Percentiles rank a stretch among this genome's conserved stretches.
phyloP scores from a whole-genome alignment of 148 eudicot genomes.

The Bassia scoparia region DNA sequence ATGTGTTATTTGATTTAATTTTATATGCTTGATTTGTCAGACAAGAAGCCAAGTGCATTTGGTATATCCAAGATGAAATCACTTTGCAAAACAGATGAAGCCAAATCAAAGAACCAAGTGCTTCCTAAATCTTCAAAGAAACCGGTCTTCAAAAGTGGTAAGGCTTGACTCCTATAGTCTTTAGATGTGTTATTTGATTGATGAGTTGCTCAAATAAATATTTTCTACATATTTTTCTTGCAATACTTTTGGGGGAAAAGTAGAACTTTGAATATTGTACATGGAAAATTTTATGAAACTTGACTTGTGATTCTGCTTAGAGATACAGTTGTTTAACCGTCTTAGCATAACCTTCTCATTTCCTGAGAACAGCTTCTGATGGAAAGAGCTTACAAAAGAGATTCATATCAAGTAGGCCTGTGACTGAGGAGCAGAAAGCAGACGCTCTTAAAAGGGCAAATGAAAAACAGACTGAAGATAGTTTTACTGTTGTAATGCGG shows the following conservation, averaged over 20 bases:
- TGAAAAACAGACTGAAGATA: constrained; percentile 18
- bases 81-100: neutral
- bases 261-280: neutral
- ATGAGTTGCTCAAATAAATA: too few relatives aligned
- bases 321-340: neutral
- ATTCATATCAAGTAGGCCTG: constrained; percentile 22
- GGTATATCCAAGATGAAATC: neutral
- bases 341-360: neutral
- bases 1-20: too few relatives aligned
- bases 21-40: constrained; percentile 3
- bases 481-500: constrained; percentile 28
- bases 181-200: too few relatives aligned
- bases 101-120: constrained; percentile 4
- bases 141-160: constrained; percentile 4
- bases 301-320: neutral
- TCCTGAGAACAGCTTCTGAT: neutral
- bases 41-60: neutral
- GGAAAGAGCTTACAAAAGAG: constrained; percentile 8
- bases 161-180: neutral
- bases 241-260: neutral
- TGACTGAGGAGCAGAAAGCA: constrained; percentile 20
- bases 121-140: constrained; percentile 8
- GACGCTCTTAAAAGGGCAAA: constrained; percentile 24
- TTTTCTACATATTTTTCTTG: too few relatives aligned
- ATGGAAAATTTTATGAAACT: too few relatives aligned